phyloP scores from a whole-genome alignment of 2,329 filamentous ascomycete genomes.

The Neodidymelliopsis sp. region DNA sequence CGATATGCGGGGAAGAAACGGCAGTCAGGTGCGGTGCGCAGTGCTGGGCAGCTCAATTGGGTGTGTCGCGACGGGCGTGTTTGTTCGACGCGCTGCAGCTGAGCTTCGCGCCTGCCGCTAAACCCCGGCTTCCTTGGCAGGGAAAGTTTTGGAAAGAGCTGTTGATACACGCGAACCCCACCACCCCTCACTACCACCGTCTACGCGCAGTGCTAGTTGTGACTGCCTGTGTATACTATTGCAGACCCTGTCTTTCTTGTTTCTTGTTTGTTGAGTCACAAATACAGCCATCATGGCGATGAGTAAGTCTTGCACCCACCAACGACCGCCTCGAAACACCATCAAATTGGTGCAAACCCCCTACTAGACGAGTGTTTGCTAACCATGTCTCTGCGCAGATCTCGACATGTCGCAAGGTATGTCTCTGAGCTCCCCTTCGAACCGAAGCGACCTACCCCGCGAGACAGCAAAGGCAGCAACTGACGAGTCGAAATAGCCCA shows the following conservation, averaged over 20 bases:
- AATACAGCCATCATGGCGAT: conserved; percentile 45
- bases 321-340: conserved; percentile 22
- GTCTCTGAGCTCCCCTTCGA: conserved; percentile 17
- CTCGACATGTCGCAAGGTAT: conserved; percentile 85
- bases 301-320: conserved; percentile 45
- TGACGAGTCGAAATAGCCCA: conserved; percentile 58
- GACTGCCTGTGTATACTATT: conserved; percentile 11
- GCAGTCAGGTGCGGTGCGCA: conserved; percentile 8
- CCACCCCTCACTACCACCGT: conserved; percentile 33
- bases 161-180: conserved; percentile 36
- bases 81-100: conserved; percentile 7
- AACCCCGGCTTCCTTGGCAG: conserved; percentile 30
- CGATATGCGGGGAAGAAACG: background rate
- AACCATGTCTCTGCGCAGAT: conserved; percentile 61
- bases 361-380: conserved; percentile 19
- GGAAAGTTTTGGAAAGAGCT: conserved; percentile 39
- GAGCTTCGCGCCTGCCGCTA: conserved; percentile 10
- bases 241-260: conserved; percentile 7
- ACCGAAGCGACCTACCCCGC: conserved; percentile 3
- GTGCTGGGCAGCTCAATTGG: conserved; percentile 19
- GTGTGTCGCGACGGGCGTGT: background rate
- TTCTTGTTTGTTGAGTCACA: conserved; percentile 6
- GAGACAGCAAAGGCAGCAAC: conserved; percentile 21
- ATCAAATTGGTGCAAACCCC: conserved; percentile 8
- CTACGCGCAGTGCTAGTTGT: conserved; percentile 13